Base-by-base conservation (phyloP, 768 basidiomycete genomes). In the Tephrocybe sp. region DNA sequence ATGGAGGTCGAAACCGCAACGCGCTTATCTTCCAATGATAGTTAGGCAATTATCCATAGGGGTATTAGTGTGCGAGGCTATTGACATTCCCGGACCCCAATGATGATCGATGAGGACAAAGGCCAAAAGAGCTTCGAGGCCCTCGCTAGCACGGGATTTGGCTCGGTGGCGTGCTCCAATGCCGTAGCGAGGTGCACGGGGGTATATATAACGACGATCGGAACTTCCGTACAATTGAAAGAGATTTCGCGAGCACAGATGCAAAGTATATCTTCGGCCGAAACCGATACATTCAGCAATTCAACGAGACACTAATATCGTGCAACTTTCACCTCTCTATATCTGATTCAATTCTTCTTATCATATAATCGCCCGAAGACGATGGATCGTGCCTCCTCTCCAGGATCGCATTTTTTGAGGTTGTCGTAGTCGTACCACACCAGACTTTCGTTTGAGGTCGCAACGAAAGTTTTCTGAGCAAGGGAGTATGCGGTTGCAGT, bases 391-490 rank as follows among this genome's bases (percentile, higher is more conserved):
- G 69, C 65, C 28, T 72, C 70, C 49, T 80, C 75, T 0, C 80
- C 82, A 5, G 87, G 86, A 56, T 78, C 76, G 52, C 79, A 80
- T 64, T 87, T 89, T 64, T 67, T 74, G 45, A 87, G 72, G 15
- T 55, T 70, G 48, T 87, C 83, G 54, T 90, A 89, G 62, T 90
- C 84, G 52, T 88, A 90, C 88, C 88, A 90, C 8, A 88, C 87
- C 16, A 87, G 60, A 3, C 76, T 73, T 49, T 83, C 79, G 56
- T 82, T 79, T 2, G 84, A 80, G 51, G 82, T 77, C 0, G 86
- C 79, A 5, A 88, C 87, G 44, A 86, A 73, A 9, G 77, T 69
- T 34, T 74, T 69, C 62, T 89, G 88, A 12, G 70, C 58, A 37
- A 86, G 73, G 9, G 88, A 89, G 64, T 83, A 90, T 8, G 85